A percentile compares a stretch with the other conserved stretches of the same genome.
phyloP scores from a whole-genome alignment of 768 basidiomycete genomes.

The Holtermannia corniformis region DNA sequence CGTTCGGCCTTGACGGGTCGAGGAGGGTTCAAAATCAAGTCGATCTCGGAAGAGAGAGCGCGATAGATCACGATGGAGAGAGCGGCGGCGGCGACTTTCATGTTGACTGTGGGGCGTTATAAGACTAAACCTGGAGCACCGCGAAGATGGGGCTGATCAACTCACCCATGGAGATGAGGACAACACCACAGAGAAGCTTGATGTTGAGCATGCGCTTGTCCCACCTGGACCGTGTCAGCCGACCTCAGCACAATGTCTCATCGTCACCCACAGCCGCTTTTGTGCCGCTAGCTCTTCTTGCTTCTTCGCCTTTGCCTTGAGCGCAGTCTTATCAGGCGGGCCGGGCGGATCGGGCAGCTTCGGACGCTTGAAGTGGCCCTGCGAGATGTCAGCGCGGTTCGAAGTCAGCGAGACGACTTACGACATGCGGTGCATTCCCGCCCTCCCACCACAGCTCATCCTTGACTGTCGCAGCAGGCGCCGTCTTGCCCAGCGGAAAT shows the following conservation, averaged over 20 bases:
- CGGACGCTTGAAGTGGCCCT: constrained; percentile 36
- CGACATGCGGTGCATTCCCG: constrained; percentile 26
- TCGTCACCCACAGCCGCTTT: constrained; percentile 15
- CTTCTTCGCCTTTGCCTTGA: constrained; percentile 20
- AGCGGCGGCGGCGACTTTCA: constrained; percentile 7
- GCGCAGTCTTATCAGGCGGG: constrained; percentile 6
- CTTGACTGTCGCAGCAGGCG: constrained; percentile 13
- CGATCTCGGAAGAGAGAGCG: constrained; percentile 13
- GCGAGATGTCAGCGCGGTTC: background rate
- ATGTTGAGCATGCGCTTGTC: constrained; percentile 25
- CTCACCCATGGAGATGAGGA: constrained; percentile 24
- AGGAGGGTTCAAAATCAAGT: constrained; percentile 18
- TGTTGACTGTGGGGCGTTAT: constrained; percentile 9
- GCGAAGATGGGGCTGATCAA: background rate
- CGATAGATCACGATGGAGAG: constrained; percentile 15
- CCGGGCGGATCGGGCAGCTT: constrained; percentile 15
- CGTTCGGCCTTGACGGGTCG: constrained; percentile 3
- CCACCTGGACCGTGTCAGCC: constrained; percentile 13
- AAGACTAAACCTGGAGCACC: background rate
- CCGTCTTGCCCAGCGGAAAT: constrained; percentile 15
- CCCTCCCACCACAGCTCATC: constrained; percentile 29
- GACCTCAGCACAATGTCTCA: background rate
- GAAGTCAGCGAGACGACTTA: no score
- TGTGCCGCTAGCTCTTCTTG: constrained; percentile 22
- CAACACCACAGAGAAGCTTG: constrained; percentile 19